Evolutionary conservation across 2,329 filamentous ascomycete genomes (phyloP), one percentile per base, ranked within the genome.

Genomic region (Emmonsia crescens): DNA sequence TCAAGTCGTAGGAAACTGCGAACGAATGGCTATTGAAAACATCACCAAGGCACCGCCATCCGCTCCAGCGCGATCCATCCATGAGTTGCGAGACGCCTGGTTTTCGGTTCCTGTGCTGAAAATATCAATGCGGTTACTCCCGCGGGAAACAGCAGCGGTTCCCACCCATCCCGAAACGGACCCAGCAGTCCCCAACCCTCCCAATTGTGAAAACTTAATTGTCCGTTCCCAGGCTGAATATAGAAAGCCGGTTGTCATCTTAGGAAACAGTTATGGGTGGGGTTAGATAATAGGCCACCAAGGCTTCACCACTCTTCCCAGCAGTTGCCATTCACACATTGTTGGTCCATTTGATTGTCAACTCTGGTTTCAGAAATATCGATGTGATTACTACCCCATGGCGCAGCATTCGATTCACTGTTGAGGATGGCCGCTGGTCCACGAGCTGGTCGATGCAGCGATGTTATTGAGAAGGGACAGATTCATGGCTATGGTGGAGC

Each of bases 291-390:
- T 16, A 65, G 55, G 2, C 67, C 67, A 24, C 65, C 66, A 36
- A 67, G 62, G 14, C 46, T 46, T 40, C 67, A 64, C 29, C 61
- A 64, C 40, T 36, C 58, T 21, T 62, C 60, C 64, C 62, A 64
- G 19, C 59, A 60, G 31, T 56, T 58, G 16, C 65, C 62, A 58
- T 66, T 60, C 72, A 70, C 74, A 14, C 64, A 67, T 16, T 69
- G 66, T 60, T 71, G 64, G 68, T 68, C 67, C 64, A 69, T 69
- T 61, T 69, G 64, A 48, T 68, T 64, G 42, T 73, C 69, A 8
- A n/a, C n/a, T n/a, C n/a, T n/a, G n/a, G 61, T 63, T 6, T 68
- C 71, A 54, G 72, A 73, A 12, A 73, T 61, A 36, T 71, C 68
- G 36, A 71, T 65, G 49, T 70, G 66, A 54, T 70, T 66, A 9